Conservation (phyloP, 352 stramenopile species). For the Pythium grandisporangium region DNA sequence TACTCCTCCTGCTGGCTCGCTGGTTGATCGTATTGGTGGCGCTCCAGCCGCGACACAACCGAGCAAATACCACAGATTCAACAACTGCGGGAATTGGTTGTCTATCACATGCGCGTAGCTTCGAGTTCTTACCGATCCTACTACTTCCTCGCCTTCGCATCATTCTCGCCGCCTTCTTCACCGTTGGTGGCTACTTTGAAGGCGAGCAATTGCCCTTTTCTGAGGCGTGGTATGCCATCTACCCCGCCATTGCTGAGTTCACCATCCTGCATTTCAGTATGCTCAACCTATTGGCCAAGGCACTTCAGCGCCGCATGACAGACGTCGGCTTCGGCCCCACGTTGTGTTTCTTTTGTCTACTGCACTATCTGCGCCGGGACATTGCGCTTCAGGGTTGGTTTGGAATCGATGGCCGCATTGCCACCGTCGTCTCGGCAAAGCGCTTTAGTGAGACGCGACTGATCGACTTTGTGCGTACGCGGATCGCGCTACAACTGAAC, state of each 20-base stretch:
- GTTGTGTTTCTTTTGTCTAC: conserved; percentile 6
- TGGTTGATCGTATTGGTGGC: conserved; percentile 17
- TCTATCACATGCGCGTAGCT: conserved; percentile 5
- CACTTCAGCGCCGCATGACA: conserved; percentile 8
- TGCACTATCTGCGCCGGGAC: conserved; percentile 8
- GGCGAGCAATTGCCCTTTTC: conserved; percentile 8
- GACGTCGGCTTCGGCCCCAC: conserved; percentile 12
- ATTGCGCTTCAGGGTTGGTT: conserved; percentile 4
- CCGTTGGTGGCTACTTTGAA: conserved; percentile 13
- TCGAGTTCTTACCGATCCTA: conserved; percentile 9
- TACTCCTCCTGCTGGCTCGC: conserved; percentile 16
- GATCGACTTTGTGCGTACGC: conserved; percentile 7
- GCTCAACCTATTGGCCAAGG: conserved; percentile 10
- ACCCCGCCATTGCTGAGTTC: conserved; percentile 13
- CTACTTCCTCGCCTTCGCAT: conserved; percentile 14
- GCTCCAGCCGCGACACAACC: conserved; percentile 3
- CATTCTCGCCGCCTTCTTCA: conserved; percentile 12
- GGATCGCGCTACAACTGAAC: conserved; percentile 11
- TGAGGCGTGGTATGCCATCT: conserved; percentile 20
- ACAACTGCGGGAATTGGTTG: conserved; percentile 9
- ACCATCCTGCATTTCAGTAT: conserved; percentile 15
- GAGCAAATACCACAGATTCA: no score
- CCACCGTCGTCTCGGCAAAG: conserved; percentile 1
- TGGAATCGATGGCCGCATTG: conserved; percentile 10
- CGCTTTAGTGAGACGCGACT: conserved; percentile 5